Conservation (phyloP, 73 alveolate genomes). For the Tetrahymena thermophila region DNA sequence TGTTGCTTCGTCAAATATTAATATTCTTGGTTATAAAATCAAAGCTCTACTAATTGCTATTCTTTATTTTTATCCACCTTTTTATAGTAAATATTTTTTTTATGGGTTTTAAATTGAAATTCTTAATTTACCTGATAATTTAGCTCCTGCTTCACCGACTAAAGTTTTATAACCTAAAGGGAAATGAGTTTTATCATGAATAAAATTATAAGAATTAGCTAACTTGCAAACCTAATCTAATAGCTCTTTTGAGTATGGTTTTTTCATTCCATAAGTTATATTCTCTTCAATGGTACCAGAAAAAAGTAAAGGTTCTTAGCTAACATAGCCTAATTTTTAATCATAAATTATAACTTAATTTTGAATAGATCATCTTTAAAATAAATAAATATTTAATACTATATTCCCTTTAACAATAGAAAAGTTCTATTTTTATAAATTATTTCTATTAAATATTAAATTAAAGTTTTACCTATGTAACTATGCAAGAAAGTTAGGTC, state of each 20-base stretch:
- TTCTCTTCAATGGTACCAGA: conserved; percentile 78
- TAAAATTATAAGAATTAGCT: conserved; percentile 22
- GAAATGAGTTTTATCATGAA: not conserved
- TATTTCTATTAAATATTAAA: too few relatives aligned
- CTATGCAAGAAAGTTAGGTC: conserved; percentile 57
- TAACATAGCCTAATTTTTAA: conserved; percentile 54
- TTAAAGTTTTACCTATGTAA: conserved; percentile 21
- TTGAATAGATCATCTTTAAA: conserved; percentile 23
- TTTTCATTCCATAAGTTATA: conserved; percentile 70
- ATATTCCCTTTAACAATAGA: not conserved
- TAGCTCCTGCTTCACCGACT: conserved; percentile 39
- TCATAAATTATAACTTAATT: too few relatives aligned
- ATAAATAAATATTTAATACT: conserved; percentile 24
- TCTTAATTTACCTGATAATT: conserved; percentile 32
- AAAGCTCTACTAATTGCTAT: conserved; percentile 71
- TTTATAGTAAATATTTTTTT: conserved; percentile 25
- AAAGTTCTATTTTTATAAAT: too few relatives aligned
- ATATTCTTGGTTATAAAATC: conserved; percentile 54
- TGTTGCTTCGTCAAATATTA: conserved; percentile 75
- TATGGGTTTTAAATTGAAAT: conserved; percentile 7
- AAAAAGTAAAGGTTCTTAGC: conserved; percentile 85
- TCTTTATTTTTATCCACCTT: conserved; percentile 76
- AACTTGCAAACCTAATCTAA: conserved; percentile 44
- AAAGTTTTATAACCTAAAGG: conserved; percentile 18
- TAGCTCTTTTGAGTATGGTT: conserved; percentile 42